Evolutionary conservation across 2,329 filamentous ascomycete species (phyloP), one percentile per base, ranked within the genome.

Genomic region (Ophiostoma quercus): DNA sequence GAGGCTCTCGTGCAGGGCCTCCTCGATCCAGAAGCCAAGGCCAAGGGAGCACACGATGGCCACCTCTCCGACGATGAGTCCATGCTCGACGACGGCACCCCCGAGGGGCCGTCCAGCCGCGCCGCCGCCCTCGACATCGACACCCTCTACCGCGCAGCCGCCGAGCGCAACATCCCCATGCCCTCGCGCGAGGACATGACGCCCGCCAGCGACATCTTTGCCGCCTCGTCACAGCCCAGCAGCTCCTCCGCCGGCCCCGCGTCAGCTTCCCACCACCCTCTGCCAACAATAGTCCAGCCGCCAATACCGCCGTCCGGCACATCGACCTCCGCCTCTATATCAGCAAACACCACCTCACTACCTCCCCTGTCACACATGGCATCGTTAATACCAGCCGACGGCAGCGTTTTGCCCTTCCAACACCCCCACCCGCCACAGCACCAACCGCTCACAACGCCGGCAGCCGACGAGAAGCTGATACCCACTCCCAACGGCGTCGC

Each of bases 1-100:
- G 81, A 82, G 73, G 78, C 79, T 62, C 77, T 82, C 47, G 80
- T 82, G 65, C 80, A 80, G 72, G 80, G 80, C 2, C 75, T 82
- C 57, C 73, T 82, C 14, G 43, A 51, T 22, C 79, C 79, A 6
- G 79, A 80, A 62, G 79, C 80, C 47, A 63, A 60, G n/a, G 22
- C 62, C 5, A 63, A 66, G 2, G 22, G 62, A 2, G 67, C 60
- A 32, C 41, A 29, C 9, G 32, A n/a, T 22, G 66, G n/a, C 19
- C 37, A 34, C n/a, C 29, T 19, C n/a, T 41, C 16, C 25, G 47
- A 66, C 37, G 68, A 70, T 60, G 34, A 67, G 34, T 39, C 29
- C 29, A 68, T 69, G 62, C 14, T 60, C 12, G 37, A 39, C n/a
- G 22, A 66, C 22, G 37, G 11, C 34, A 22, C 47, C 8, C 34